Base-by-base conservation (phyloP, 805 yeast species). In the Suhomyces kilbournensis region DNA sequence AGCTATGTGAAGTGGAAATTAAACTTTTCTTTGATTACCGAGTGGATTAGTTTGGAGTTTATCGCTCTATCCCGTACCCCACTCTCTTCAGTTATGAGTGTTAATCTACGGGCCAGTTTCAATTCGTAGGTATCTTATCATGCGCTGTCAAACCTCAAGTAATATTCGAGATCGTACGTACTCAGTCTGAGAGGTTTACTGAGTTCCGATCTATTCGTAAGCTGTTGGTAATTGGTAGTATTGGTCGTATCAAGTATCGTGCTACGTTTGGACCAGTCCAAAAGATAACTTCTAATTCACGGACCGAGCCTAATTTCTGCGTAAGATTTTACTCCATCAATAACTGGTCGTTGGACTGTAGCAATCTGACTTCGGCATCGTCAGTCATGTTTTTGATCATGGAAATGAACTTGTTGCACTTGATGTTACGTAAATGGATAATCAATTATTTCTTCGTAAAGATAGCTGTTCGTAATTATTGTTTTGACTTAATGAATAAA, bases 381-480 rank as follows among this genome's bases (percentile, higher is more conserved):
- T 44, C 48, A 10, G 38, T 25, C 58, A 55, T 53, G 8, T 38
- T 32, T 25, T 47, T 40, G 38, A 55, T 23, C 44, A 30, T 35
- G 19, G 20, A 17, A n/a, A 40, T 25, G 34, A 62, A 46, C 39
- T 61, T 58, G 4, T 35, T 9, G n/a, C 53, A 56, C 19, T 56
- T 50, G 26, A 32, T 34, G n/a, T n/a, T n/a, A n/a, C n/a, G n/a
- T n/a, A n/a, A n/a, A n/a, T n/a, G n/a, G n/a, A n/a, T n/a, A n/a
- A n/a, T n/a, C n/a, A n/a, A n/a, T n/a, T n/a, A n/a, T n/a, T n/a
- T n/a, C n/a, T n/a, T n/a, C n/a, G n/a, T n/a, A n/a, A n/a, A n/a
- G n/a, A n/a, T n/a, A n/a, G n/a, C n/a, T n/a, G n/a, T n/a, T n/a
- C n/a, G n/a, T n/a, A n/a, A n/a, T n/a, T n/a, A n/a, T n/a, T n/a